Percentiles rank a stretch among this genome's conserved stretches.
These are phyloP conservation scores for Nicotiana noctiflora DNA, from an alignment of 257 asterid species.

Conservation along the genomic window DNA sequence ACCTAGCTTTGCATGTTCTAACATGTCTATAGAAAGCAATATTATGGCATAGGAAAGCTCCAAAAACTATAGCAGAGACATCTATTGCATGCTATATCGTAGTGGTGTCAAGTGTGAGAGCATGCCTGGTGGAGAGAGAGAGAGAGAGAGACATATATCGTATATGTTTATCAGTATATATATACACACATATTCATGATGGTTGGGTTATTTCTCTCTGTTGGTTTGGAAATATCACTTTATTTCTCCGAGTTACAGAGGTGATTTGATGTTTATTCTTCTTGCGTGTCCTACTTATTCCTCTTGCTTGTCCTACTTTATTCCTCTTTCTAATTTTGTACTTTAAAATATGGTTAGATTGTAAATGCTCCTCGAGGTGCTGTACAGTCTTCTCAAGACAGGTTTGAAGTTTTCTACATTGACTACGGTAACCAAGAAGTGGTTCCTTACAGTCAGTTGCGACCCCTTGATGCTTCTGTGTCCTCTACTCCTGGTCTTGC, in stretches of 20 bases:
- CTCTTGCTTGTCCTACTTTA: not conserved
- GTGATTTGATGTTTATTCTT: not conserved
- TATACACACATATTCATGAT: no score
- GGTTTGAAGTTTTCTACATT: conserved; percentile 85
- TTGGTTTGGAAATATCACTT: no score
- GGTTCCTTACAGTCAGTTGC: conserved; percentile 61
- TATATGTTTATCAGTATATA: no score
- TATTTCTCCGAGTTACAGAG: no score
- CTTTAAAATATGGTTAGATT: conserved; percentile 34
- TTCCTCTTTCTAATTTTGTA: not conserved
- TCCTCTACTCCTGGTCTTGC: conserved; percentile 82
- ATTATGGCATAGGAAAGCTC: no score
- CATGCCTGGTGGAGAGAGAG: no score
- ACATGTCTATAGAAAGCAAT: not conserved
- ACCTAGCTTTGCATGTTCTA: not conserved
- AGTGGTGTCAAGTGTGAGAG: no score
- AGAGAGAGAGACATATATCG: no score
- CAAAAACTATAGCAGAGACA: no score
- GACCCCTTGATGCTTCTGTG: conserved; percentile 70
- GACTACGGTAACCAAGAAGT: conserved; percentile 94
- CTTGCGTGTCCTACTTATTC: not conserved
- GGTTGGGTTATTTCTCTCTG: no score
- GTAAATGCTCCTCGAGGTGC: conserved; percentile 75
- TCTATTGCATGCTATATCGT: no score
- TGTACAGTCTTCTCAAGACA: conserved; percentile 62